Percentiles rank a stretch among this genome's conserved stretches.
phyloP scores from a whole-genome alignment of 148 eudicot genomes.

The Vaccinium myrtillus region DNA sequence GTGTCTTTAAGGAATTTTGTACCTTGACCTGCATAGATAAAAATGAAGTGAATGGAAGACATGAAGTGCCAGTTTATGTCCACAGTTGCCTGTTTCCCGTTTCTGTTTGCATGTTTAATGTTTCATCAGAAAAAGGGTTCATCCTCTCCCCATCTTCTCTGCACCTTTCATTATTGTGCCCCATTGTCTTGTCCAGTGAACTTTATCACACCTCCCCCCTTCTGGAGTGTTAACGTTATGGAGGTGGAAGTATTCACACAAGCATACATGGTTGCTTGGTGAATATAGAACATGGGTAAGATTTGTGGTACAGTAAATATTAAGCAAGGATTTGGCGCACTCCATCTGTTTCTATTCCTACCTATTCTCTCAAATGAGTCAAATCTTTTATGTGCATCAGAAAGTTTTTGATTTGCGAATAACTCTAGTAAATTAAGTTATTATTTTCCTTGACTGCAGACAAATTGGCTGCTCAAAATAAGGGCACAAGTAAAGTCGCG shows the following conservation, averaged over 20 bases:
- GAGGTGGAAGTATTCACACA: too few relatives aligned
- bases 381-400: neutral
- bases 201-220: too few relatives aligned
- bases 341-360: neutral
- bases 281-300: neutral
- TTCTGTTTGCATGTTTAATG: neutral
- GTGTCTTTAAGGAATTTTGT: neutral
- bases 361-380: too few relatives aligned
- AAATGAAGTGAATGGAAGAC: neutral
- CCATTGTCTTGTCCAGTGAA: neutral
- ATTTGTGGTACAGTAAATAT: neutral
- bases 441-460: slow-evolving; percentile 20
- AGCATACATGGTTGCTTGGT: neutral
- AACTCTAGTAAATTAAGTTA: neutral
- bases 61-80: neutral
- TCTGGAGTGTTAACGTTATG: too few relatives aligned
- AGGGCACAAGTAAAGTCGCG: slow-evolving; percentile 21
- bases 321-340: neutral
- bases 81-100: neutral
- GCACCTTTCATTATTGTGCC: neutral
- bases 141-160: neutral
- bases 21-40: neutral
- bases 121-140: neutral
- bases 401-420: neutral
- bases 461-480: slow-evolving; percentile 24